Conservation (phyloP, 2,329 filamentous ascomycete genomes). For the Diaporthe caulivora region DNA sequence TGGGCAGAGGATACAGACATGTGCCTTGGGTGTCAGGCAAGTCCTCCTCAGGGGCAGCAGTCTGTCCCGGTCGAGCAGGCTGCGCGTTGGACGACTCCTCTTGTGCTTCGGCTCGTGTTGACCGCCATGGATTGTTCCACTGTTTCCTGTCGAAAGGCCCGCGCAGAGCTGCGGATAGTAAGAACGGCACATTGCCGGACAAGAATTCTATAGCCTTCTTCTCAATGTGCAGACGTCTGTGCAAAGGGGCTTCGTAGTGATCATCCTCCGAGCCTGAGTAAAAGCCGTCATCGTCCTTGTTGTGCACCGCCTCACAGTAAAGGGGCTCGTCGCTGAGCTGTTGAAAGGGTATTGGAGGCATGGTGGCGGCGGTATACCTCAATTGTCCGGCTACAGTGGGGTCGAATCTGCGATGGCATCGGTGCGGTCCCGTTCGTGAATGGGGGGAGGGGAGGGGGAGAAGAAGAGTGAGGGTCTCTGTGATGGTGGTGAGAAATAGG, state of each 20-base stretch:
- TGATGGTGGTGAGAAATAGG: not conserved
- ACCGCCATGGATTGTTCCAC: constrained; percentile 67
- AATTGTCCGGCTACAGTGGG: constrained; percentile 28
- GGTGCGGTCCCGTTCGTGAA: not conserved
- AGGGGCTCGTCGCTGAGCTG: constrained; percentile 52
- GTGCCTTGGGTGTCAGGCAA: constrained; percentile 35
- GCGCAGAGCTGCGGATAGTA: constrained; percentile 71
- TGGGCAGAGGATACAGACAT: constrained; percentile 41
- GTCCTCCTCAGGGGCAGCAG: not conserved
- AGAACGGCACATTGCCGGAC: constrained; percentile 64
- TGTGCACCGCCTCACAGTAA: constrained; percentile 59
- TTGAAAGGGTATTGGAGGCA: constrained; percentile 22
- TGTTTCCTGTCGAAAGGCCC: constrained; percentile 70
- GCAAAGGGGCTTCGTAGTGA: constrained; percentile 59
- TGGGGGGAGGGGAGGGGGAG: too few relatives aligned
- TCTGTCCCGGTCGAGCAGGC: constrained; percentile 44
- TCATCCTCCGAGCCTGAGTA: constrained; percentile 71
- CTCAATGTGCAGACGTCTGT: constrained; percentile 68
- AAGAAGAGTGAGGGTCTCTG: not conserved
- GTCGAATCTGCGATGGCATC: not conserved
- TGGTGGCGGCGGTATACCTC: constrained; percentile 9
- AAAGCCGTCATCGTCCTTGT: constrained; percentile 59
- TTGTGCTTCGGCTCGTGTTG: constrained; percentile 43
- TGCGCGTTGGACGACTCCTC: constrained; percentile 11
- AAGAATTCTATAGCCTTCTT: constrained; percentile 70